Percentiles rank a stretch among this genome's conserved stretches.
phyloP scores from a whole-genome alignment of 2,329 filamentous ascomycete genomes.

The Dactylonectria estremocensis region DNA sequence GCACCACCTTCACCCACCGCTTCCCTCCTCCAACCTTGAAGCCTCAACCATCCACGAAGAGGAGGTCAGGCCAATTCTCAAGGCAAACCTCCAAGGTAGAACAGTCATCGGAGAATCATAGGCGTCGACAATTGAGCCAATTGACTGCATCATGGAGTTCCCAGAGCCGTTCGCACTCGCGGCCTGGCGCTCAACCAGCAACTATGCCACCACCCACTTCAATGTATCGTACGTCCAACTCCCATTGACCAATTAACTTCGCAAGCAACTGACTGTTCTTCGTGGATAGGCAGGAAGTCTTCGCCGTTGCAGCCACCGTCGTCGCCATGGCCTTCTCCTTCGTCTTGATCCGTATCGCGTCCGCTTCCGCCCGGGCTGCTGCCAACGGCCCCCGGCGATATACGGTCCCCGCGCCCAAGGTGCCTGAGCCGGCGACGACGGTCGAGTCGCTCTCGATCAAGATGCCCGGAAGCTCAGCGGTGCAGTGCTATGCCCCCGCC shows the following conservation, averaged over 20 bases:
- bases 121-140: constrained; percentile 17
- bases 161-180: constrained; percentile 38
- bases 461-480: constrained; percentile 74
- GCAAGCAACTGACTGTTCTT: neutral
- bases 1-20: constrained; percentile 21
- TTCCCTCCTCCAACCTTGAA: constrained; percentile 11
- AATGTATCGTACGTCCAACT: constrained; percentile 46
- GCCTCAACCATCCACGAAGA: neutral
- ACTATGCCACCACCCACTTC: constrained; percentile 40
- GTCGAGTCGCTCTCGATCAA: constrained; percentile 75
- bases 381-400: constrained; percentile 68
- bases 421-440: constrained; percentile 69
- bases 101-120: neutral
- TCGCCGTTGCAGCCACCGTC: constrained; percentile 51
- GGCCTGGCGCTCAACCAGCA: constrained; percentile 40
- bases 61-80: neutral
- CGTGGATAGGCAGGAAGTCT: constrained; percentile 41
- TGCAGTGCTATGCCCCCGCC: constrained; percentile 91
- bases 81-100: neutral
- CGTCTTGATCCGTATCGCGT: constrained; percentile 49
- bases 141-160: constrained; percentile 35
- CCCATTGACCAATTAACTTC: constrained; percentile 1
- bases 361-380: constrained; percentile 41
- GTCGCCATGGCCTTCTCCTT: constrained; percentile 51
- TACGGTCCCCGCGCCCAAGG: constrained; percentile 73